Evolutionary conservation across 169 alveolate species (phyloP).

Genomic region (Eimeria acervulina): DNA sequence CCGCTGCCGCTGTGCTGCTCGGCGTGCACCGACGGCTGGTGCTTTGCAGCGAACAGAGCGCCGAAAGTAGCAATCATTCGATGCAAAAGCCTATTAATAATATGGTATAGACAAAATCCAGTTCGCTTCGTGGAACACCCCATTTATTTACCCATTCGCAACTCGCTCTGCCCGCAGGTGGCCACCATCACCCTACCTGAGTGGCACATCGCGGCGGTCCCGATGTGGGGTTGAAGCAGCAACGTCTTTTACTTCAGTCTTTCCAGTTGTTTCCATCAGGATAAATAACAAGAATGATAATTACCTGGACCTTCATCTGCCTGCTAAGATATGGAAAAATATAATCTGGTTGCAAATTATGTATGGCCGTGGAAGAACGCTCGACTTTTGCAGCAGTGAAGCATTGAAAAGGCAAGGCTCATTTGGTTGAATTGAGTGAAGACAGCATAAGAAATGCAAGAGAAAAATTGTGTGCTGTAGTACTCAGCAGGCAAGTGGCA

Average conservation of each 20-base stretch:
- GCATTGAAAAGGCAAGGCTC: neutral
- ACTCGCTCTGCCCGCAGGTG: neutral
- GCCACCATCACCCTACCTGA: neutral
- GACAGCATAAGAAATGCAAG: neutral
- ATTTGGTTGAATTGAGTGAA: neutral
- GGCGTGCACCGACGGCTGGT: neutral
- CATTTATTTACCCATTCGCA: neutral
- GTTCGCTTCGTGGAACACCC: neutral
- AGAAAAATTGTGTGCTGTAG: neutral
- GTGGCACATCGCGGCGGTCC: neutral
- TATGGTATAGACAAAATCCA: neutral
- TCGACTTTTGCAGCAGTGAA: neutral
- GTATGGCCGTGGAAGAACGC: neutral
- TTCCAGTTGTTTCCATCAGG: neutral
- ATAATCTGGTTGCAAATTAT: too few relatives aligned
- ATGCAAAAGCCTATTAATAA: neutral
- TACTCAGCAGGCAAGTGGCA: too few relatives aligned
- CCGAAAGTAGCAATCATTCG: neutral
- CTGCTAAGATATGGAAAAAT: too few relatives aligned
- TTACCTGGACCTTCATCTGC: too few relatives aligned
- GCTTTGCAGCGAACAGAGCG: neutral
- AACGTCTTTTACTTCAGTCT: neutral
- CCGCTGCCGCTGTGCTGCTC: neutral
- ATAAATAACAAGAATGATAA: too few relatives aligned
- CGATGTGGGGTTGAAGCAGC: neutral